A percentile compares a stretch with the other conserved stretches of the same genome.
Evolutionary conservation across 495 filamentous ascomycete species (phyloP).

Genomic region (Podospora pseudoanserina): DNA sequence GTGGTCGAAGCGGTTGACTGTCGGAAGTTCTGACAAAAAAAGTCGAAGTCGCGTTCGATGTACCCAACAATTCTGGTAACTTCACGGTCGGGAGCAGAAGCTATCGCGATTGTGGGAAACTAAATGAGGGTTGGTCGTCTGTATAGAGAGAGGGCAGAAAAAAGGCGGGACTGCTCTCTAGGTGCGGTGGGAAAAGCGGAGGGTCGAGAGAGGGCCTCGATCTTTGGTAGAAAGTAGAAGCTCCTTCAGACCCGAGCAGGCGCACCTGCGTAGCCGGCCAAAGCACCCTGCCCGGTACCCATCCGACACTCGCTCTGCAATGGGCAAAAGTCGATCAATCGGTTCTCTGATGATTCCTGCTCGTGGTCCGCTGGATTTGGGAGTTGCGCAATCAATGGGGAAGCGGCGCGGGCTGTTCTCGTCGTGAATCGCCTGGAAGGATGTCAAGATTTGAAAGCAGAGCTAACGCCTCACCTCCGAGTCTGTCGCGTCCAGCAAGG

Average conservation of each 20-base stretch:
- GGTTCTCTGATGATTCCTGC: slow-evolving; percentile 4
- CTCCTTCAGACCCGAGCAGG: slow-evolving; percentile 18
- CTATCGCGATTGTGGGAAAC: neutral
- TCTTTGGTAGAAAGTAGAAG: neutral
- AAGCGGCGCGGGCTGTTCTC: slow-evolving; percentile 9
- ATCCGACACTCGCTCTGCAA: slow-evolving; percentile 19
- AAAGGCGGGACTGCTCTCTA: neutral
- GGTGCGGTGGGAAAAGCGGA: neutral
- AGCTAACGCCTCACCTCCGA: slow-evolving; percentile 14
- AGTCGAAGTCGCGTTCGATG: neutral
- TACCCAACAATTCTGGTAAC: neutral
- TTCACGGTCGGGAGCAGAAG: neutral
- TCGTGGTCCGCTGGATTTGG: neutral
- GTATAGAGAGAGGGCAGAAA: neutral
- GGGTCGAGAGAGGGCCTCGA: neutral
- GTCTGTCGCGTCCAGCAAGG: slow-evolving; percentile 21
- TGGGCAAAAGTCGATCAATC: neutral
- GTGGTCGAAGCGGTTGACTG: neutral
- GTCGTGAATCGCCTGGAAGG: neutral
- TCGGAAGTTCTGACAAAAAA: neutral
- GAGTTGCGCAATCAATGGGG: slow-evolving; percentile 12
- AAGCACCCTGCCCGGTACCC: slow-evolving; percentile 23
- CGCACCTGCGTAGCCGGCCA: slow-evolving; percentile 29
- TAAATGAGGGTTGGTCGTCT: neutral
- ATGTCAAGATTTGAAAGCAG: slow-evolving; percentile 18